Evolutionary conservation across 1,284 basidiomycete species (phyloP).

Genomic region (Thecaphora frezii): DNA sequence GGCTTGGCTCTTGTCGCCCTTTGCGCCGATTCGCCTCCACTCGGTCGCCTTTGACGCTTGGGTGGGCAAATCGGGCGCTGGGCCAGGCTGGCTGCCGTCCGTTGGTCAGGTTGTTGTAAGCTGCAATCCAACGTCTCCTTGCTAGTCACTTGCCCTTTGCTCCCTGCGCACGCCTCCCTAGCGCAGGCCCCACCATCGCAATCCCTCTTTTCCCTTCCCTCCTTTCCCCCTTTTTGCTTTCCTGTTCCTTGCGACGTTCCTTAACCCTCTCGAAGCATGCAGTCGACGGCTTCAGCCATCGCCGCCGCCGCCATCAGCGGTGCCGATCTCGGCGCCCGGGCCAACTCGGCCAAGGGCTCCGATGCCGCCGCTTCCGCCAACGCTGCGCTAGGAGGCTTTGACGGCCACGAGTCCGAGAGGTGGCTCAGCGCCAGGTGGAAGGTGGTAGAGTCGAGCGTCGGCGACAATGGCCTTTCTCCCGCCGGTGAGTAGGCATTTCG

Average conservation of each 20-base stretch:
- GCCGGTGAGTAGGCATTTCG: slow-evolving; percentile 31
- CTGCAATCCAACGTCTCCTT: no score
- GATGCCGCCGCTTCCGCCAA: slow-evolving; percentile 3
- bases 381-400: slow-evolving; percentile 17
- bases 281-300: slow-evolving; percentile 31
- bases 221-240: not conserved
- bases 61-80: no score
- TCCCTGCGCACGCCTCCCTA: no score
- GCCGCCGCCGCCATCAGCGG: slow-evolving; percentile 28
- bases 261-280: slow-evolving; percentile 18
- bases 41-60: no score
- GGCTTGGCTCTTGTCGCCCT: no score
- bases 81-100: no score
- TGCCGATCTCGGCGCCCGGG: slow-evolving; percentile 20
- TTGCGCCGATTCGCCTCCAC: no score
- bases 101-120: no score
- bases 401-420: slow-evolving; percentile 18
- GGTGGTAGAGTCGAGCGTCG: slow-evolving; percentile 6
- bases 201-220: not conserved
- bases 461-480: slow-evolving; percentile 13
- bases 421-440: slow-evolving; percentile 35
- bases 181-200: no score
- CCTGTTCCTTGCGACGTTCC: slow-evolving; percentile 1
- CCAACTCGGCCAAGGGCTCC: slow-evolving; percentile 25
- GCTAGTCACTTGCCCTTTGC: no score